phyloP scores from a whole-genome alignment of 768 basidiomycete species.

The Rhodocollybia butyracea region DNA sequence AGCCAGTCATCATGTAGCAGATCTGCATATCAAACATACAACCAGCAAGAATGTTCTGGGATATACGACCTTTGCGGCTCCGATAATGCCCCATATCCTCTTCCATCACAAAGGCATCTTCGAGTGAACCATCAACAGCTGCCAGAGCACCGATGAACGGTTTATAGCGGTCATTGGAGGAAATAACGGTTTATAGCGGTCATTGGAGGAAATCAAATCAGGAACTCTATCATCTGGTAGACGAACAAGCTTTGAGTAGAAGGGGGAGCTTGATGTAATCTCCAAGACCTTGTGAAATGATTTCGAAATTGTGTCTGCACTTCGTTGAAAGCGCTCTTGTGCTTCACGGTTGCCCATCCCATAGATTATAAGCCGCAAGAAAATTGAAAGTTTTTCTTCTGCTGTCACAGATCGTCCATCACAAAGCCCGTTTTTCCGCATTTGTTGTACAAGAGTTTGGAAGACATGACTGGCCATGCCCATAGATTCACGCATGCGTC shows the following conservation, averaged over 20 bases:
- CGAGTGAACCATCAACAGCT: conserved; percentile 24
- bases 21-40: conserved; percentile 23
- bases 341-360: conserved; percentile 22
- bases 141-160: conserved; percentile 13
- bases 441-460: conserved; percentile 19
- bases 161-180: conserved; percentile 12
- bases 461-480: conserved; percentile 20
- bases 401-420: conserved; percentile 20
- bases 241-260: conserved; percentile 19
- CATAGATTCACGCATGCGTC: not conserved
- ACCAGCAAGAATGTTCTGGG: conserved; percentile 23
- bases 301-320: conserved; percentile 33
- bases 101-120: conserved; percentile 13
- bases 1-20: conserved; percentile 21
- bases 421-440: conserved; percentile 16
- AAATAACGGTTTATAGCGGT: conserved; percentile 20
- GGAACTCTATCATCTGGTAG: conserved; percentile 13
- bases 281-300: conserved; percentile 18
- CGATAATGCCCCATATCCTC: conserved; percentile 16
- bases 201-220: conserved; percentile 9
- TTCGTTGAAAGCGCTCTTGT: conserved; percentile 34
- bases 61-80: conserved; percentile 17
- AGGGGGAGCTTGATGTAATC: conserved; percentile 21
- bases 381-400: conserved; percentile 37
- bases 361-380: conserved; percentile 25